Conservation (phyloP, 2,329 filamentous ascomycete species). For the Shiraia bambusicola region DNA sequence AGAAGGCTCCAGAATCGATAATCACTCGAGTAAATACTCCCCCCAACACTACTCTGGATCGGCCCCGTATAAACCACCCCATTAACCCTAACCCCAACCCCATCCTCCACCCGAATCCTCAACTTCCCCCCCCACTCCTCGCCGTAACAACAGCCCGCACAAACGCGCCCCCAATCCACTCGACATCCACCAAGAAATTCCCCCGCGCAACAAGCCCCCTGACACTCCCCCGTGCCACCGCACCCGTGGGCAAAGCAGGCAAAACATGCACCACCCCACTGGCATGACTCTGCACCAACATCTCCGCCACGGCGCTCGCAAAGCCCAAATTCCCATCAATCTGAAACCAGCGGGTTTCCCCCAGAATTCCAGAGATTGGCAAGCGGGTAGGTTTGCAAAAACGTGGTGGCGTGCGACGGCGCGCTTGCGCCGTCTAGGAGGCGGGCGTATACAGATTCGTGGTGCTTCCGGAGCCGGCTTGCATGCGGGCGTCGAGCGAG, state of each 20-base stretch:
- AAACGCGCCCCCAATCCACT: slow-evolving; percentile 13
- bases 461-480: slow-evolving; percentile 45
- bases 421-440: slow-evolving; percentile 43
- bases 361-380: slow-evolving; percentile 12
- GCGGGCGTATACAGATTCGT: slow-evolving; percentile 53
- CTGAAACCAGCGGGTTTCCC: slow-evolving; percentile 42
- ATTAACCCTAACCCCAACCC: slow-evolving; percentile 3
- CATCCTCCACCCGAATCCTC: slow-evolving; percentile 21
- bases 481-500: slow-evolving; percentile 35
- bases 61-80: slow-evolving; percentile 1
- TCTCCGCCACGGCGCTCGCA: slow-evolving; percentile 51
- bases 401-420: slow-evolving; percentile 28
- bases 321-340: slow-evolving; percentile 56
- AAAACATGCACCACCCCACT: slow-evolving; percentile 9
- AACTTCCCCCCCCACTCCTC: slow-evolving; percentile 9
- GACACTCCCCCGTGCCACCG: slow-evolving; percentile 15
- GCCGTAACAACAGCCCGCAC: slow-evolving; percentile 6
- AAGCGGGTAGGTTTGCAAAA: slow-evolving; percentile 10
- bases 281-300: slow-evolving; percentile 44
- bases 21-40: too few relatives aligned
- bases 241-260: slow-evolving; percentile 12
- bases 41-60: not conserved
- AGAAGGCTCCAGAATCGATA: too few relatives aligned
- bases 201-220: slow-evolving; percentile 17
- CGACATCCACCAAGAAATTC: slow-evolving; percentile 20